Evolutionary conservation across 2,329 filamentous ascomycete species (phyloP), one percentile per base, ranked within the genome.

Genomic region (Beauveria varroae): DNA sequence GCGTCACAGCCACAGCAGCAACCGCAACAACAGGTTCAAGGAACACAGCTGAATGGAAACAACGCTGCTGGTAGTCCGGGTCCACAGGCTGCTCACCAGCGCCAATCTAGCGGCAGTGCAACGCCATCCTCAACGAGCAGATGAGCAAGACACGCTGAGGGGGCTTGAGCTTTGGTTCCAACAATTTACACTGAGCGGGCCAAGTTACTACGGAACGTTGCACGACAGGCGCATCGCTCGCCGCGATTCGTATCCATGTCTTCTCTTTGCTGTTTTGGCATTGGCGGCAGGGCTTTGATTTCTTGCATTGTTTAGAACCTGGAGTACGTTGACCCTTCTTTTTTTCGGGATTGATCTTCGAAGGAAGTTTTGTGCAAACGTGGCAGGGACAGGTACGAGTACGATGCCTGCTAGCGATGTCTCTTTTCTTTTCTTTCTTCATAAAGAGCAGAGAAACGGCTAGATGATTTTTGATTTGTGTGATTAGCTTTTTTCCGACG

Each of bases 101-200:
- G 75, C 43, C 73, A 76, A 58, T 65, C 73, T 16, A 77, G 75
- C 47, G 72, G 73, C 44, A 77, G 75, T 46, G 75, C 74, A 41
- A 77, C 75, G 9, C 74, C 74, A 34, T 60, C 61, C 7, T 74
- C 73, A 16, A 67, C 67, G 20, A 65, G 67, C 57, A 68, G 69
- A 60, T 70, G 64, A 61, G 26, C 14, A 7, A 37, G 22, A n/a
- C 9, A 26, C 24, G 34, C 14, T 14, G 9, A 16, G 50, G 9
- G 46, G 9, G 16, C n/a, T 50, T 7, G 1, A 37, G 18, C 22
- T 50, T 41, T 58, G 14, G 30, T 16, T 41, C 14, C 30, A 7
- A 43, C 20, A 1, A 9, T 50, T 50, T 8, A 40, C n/a, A 10
- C 6, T 34, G 26, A 28, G 54, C 43, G 34, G 14, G 10, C 22